Percentiles rank a stretch among this genome's conserved stretches.
phyloP scores from a whole-genome alignment of 805 yeast genomes.

The Candida michaelii region DNA sequence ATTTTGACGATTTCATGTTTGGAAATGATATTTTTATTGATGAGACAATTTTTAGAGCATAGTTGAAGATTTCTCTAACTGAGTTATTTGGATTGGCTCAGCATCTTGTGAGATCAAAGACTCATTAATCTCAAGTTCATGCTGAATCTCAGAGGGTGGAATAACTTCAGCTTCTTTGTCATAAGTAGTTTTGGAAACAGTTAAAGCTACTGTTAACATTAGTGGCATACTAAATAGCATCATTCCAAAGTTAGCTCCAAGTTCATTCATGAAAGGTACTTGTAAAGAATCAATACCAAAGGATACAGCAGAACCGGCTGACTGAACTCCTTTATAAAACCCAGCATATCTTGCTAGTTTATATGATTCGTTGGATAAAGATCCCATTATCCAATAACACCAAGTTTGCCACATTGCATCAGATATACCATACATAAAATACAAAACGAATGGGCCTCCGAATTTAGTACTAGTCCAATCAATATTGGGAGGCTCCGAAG shows the following conservation, averaged over 20 bases:
- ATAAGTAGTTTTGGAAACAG: constrained; percentile 14
- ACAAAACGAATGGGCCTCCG: constrained; percentile 54
- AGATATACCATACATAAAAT: constrained; percentile 53
- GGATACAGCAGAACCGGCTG: constrained; percentile 63
- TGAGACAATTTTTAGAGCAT: constrained; percentile 2
- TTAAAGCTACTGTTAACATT: constrained; percentile 12
- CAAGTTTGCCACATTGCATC: constrained; percentile 38
- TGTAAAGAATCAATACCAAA: constrained; percentile 55
- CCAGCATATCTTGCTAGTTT: constrained; percentile 56
- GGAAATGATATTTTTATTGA: constrained; percentile 6
- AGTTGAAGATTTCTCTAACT: constrained; percentile 1
- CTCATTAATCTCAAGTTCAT: constrained; percentile 2
- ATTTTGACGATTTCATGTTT: constrained; percentile 9
- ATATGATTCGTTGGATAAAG: constrained; percentile 17
- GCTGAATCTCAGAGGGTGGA: constrained; percentile 3
- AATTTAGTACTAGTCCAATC: constrained; percentile 44
- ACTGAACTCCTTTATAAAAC: constrained; percentile 62
- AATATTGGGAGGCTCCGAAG: constrained; percentile 29
- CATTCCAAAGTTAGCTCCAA: constrained; percentile 25
- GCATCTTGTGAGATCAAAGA: background rate
- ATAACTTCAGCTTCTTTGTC: constrained; percentile 11
- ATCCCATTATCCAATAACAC: constrained; percentile 13
- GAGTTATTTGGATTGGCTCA: background rate
- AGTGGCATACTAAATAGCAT: constrained; percentile 12
- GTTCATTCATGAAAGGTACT: constrained; percentile 35